These are phyloP conservation scores for Naganishia albida DNA, from an alignment of 1,284 basidiomycete species.

Conservation along the genomic window DNA sequence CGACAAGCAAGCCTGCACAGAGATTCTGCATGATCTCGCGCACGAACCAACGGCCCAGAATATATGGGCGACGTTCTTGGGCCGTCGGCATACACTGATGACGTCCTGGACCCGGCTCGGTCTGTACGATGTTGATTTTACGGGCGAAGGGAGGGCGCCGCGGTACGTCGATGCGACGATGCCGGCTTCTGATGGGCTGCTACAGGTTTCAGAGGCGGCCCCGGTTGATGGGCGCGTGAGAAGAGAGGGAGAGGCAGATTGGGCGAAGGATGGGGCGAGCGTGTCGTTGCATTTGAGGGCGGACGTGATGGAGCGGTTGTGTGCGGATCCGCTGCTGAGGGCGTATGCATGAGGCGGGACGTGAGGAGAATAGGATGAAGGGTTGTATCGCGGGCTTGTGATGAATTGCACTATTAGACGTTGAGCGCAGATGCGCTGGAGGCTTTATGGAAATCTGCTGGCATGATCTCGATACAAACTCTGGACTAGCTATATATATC, in stretches of 20 bases:
- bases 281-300: conserved; percentile 44
- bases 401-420: no score
- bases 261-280: conserved; percentile 45
- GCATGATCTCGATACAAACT: no score
- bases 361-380: background rate
- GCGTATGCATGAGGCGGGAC: conserved; percentile 4
- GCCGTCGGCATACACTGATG: conserved; percentile 50
- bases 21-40: conserved; percentile 55
- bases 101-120: conserved; percentile 56
- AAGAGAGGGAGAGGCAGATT: conserved; percentile 28
- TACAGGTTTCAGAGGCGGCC: conserved; percentile 53
- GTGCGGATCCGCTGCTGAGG: conserved; percentile 41
- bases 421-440: no score
- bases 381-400: no score
- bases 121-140: conserved; percentile 55
- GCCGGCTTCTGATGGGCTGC: conserved; percentile 54
- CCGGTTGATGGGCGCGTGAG: conserved; percentile 7
- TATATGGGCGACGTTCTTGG: conserved; percentile 56
- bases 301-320: conserved; percentile 46
- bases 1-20: conserved; percentile 41
- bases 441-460: no score
- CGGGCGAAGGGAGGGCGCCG: conserved; percentile 38
- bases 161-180: conserved; percentile 51
- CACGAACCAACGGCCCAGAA: conserved; percentile 48
- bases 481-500: no score